Percentiles rank a stretch among this genome's conserved stretches.
phyloP scores from a whole-genome alignment of 495 filamentous ascomycete genomes.

The Aspergillus nanangensis region DNA sequence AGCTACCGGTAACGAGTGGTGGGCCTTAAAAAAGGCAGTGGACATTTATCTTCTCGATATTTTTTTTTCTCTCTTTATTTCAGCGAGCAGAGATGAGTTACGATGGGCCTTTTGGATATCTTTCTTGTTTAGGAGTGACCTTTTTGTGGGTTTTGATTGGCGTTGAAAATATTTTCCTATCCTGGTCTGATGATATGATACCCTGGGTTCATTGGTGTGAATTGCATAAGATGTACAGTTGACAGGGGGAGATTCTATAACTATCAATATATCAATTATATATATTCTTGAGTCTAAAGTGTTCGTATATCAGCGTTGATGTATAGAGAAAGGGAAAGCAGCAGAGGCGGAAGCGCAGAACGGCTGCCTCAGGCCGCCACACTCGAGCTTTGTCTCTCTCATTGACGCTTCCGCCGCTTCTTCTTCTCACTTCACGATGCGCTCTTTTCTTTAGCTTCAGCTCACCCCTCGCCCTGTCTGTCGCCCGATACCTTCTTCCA shows the following conservation, averaged over 20 bases:
- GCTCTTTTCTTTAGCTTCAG: background rate
- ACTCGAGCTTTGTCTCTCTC: background rate
- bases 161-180: background rate
- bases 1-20: constrained; percentile 16
- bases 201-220: background rate
- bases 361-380: constrained; percentile 13
- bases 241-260: background rate
- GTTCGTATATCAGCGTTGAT: too few species aligned
- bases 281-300: too few species aligned
- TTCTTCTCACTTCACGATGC: background rate
- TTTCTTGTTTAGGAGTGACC: background rate
- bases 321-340: background rate
- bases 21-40: constrained; percentile 6
- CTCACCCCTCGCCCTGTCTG: background rate
- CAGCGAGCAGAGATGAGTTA: background rate
- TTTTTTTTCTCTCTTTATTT: background rate
- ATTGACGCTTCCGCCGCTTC: too few species aligned
- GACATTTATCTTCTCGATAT: background rate
- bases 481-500: background rate
- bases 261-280: too few species aligned
- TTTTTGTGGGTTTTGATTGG: constrained; percentile 4
- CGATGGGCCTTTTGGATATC: background rate
- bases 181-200: background rate
- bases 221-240: background rate
- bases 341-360: background rate